Conservation (phyloP, 495 filamentous ascomycete species). For the Hypoxylon perforatum region DNA sequence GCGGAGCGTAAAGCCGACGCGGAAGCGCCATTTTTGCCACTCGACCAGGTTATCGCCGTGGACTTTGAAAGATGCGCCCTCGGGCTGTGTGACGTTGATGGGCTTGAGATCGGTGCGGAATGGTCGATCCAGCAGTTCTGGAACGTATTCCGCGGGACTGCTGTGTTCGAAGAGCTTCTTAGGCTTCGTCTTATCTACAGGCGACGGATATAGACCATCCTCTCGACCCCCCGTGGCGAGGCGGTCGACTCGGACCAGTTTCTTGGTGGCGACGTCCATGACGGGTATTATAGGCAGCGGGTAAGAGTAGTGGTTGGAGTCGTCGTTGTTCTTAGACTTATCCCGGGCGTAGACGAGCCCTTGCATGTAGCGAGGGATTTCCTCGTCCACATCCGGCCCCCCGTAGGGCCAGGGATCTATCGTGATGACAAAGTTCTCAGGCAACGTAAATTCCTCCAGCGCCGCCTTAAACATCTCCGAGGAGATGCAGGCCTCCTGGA, state of each 20-base stretch:
- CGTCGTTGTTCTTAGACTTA: conserved; percentile 56
- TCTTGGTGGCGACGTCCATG: conserved; percentile 62
- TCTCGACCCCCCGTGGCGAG: conserved; percentile 59
- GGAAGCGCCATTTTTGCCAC: conserved; percentile 79
- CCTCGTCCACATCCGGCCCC: conserved; percentile 67
- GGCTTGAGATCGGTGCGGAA: conserved; percentile 63
- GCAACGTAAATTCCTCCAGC: conserved; percentile 69
- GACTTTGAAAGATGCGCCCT: conserved; percentile 62
- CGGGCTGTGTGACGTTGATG: conserved; percentile 62
- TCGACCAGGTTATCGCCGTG: conserved; percentile 60
- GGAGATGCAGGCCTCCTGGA: conserved; percentile 68
- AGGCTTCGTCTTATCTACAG: conserved; percentile 26
- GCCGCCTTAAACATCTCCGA: conserved; percentile 72
- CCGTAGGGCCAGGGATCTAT: conserved; percentile 81
- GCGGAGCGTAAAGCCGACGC: conserved; percentile 77
- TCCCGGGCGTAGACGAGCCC: conserved; percentile 63
- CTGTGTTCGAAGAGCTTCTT: conserved; percentile 57
- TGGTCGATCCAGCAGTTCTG: conserved; percentile 58
- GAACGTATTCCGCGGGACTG: conserved; percentile 61
- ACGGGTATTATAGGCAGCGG: conserved; percentile 67
- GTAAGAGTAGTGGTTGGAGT: conserved; percentile 67
- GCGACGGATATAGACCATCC: conserved; percentile 36
- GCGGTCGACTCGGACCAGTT: conserved; percentile 64
- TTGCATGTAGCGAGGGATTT: conserved; percentile 62
- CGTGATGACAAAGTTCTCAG: conserved; percentile 70